A percentile compares a stretch with the other conserved stretches of the same genome.
phyloP scores from a whole-genome alignment of 2,329 filamentous ascomycete genomes.

The Penicillium olsonii region DNA sequence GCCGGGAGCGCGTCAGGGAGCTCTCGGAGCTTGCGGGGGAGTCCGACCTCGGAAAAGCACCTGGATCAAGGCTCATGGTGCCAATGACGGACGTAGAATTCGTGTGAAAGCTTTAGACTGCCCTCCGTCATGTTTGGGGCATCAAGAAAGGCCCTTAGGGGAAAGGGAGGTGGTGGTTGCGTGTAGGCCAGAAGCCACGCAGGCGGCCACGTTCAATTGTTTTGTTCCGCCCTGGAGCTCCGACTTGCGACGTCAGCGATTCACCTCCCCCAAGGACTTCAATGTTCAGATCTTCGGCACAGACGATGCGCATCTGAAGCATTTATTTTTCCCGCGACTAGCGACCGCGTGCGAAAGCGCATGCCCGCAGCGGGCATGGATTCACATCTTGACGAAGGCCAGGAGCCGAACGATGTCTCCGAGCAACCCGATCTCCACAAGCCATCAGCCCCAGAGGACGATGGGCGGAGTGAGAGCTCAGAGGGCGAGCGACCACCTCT shows the following conservation, averaged over 20 bases:
- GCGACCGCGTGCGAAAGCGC: conserved; percentile 25
- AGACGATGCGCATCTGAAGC: conserved; percentile 15
- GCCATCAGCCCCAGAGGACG: conserved; percentile 16
- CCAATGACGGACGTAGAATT: conserved; percentile 30
- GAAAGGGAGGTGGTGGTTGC: conserved; percentile 17
- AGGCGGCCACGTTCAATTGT: conserved; percentile 24
- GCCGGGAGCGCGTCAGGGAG: conserved; percentile 76
- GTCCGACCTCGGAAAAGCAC: conserved; percentile 44
- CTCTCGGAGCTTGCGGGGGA: conserved; percentile 85
- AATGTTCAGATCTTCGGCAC: not conserved
- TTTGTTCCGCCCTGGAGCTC: conserved; percentile 28
- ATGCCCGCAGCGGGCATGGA: conserved; percentile 26
- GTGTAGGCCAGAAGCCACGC: conserved; percentile 22
- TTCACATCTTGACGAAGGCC: conserved; percentile 19
- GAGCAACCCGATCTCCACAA: conserved; percentile 12
- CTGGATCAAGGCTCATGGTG: conserved; percentile 48
- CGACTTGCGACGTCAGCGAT: conserved; percentile 23
- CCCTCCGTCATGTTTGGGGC: conserved; percentile 40
- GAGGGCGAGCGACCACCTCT: conserved; percentile 47
- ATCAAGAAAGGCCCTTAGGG: conserved; percentile 22
- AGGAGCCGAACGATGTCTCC: conserved; percentile 12
- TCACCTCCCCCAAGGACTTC: not conserved
- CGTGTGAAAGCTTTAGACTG: conserved; percentile 20
- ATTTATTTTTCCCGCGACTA: conserved; percentile 15
- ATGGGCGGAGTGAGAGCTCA: conserved; percentile 26